Base-by-base conservation (phyloP, 2,329 filamentous ascomycete genomes). In the Aureobasidium sp. region DNA sequence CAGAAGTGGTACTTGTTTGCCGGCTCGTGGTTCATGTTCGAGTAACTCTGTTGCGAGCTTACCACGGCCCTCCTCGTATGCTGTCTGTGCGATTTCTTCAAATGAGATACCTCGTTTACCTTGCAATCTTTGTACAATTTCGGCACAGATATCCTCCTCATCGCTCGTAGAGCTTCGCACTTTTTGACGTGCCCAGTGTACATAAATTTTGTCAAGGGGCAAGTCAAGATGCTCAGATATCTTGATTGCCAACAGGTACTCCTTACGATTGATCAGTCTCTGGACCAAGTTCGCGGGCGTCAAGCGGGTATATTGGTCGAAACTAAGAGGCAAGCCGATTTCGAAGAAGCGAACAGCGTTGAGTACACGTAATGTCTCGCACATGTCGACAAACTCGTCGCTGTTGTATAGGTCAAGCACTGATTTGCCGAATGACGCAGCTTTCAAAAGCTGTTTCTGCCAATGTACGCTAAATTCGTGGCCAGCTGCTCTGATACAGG, bases 381-480 rank as follows among this genome's bases (percentile, higher is more conserved):
- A 96, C 87, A 97, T 97, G 66, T 97, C 93, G 60, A 99, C 94
- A 75, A 97, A 99, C 67, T 99, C 93, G 71, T 99, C 94, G 71
- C 92, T 97, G 74, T 94, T 97, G 76, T 97, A 99, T 13, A 97
- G 86, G 69, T 97, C 94, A 3, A 99, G 82, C 0, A 97, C 94
- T 0, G 94, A 97, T 74, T 99, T 99, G 65, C 94, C 94, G 73
- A 97, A 97, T 0, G 93, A 97, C 0, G 94, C 94, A 6, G 94
- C 94, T 73, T 95, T 95, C n/a, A 99, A 81, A 1, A 99, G 81
- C 68, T 95, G 86, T 72, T 97, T 99, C 72, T 99, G 94, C 90
- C 92, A 96, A 71, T 93, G 86, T 1, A 88, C 81, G 69, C 87
- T 90, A 72, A 92, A 97, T 73, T 99, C 94, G 64, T 96, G 87